phyloP scores from a whole-genome alignment of 345 rosid species.

The Raphanus raphanistrum region DNA sequence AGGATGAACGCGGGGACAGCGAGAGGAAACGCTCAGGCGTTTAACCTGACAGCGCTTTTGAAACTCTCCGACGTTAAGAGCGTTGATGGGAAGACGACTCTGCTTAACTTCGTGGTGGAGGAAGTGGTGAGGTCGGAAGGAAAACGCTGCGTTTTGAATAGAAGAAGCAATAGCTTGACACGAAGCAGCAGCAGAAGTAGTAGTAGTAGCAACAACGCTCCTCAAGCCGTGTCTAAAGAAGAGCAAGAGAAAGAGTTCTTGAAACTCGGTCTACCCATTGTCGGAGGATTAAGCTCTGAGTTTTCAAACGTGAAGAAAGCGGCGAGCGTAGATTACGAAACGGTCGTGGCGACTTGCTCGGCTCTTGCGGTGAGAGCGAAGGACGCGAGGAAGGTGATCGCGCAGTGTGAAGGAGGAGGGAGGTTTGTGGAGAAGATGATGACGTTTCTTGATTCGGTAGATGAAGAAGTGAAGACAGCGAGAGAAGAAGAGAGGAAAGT shows the following conservation, averaged over 20 bases:
- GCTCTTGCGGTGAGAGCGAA: constrained; percentile 48
- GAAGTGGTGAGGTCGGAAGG: constrained; percentile 84
- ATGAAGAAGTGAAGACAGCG: constrained; percentile 50
- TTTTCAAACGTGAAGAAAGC: constrained; percentile 80
- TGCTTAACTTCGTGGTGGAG: constrained; percentile 85
- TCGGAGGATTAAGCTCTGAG: constrained; percentile 76
- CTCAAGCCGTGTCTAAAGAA: constrained; percentile 41
- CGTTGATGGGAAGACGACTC: constrained; percentile 70
- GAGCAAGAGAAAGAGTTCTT: constrained; percentile 64
- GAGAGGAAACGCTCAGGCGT: constrained; percentile 89
- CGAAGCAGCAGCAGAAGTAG: constrained; percentile 40
- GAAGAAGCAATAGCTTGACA: constrained; percentile 48
- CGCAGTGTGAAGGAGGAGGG: constrained; percentile 42
- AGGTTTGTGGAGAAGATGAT: constrained; percentile 59
- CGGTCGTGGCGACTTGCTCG: constrained; percentile 47
- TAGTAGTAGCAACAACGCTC: constrained; percentile 18
- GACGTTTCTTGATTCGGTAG: constrained; percentile 57
- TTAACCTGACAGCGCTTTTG: constrained; percentile 63
- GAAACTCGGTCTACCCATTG: constrained; percentile 67
- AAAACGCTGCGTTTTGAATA: constrained; percentile 59
- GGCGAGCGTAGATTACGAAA: constrained; percentile 58
- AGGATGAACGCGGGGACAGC: constrained; percentile 92
- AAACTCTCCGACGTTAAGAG: constrained; percentile 89
- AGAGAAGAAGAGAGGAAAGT: constrained; percentile 57
- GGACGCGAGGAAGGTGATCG: constrained; percentile 45